Evolutionary conservation across 2,329 filamentous ascomycete genomes (phyloP), one percentile per base, ranked within the genome.

Genomic region (Cladosporium halotolerans): DNA sequence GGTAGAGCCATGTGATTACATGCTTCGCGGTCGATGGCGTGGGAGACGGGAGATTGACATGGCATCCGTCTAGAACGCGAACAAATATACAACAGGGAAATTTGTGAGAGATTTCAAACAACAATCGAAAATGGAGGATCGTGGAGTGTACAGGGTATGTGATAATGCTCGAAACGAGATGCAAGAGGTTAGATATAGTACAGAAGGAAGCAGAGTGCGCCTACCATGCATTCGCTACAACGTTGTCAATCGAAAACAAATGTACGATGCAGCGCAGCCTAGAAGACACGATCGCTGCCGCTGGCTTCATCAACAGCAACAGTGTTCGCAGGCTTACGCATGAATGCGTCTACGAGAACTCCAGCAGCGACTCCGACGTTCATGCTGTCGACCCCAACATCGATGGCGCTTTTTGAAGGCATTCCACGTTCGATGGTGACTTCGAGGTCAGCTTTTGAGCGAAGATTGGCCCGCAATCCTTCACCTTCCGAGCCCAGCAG

Each of bases 351-450:
- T 57, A 84, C 85, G 47, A 97, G 72, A 45, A 97, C 73, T 1
- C 83, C 89, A 6, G 88, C 83, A 1, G 93, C 92, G 16, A 95
- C 91, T 65, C 88, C 89, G 38, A 97, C 93, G 67, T 99, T 97
- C 68, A 99, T 72, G 68, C 90, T 96, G 70, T 97, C 92, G 2
- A 99, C 83, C 1, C 78, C 66, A 60, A 83, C 67, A 64, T 79
- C 66, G 63, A 75, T 57, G 65, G 42, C 53, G 11, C 51, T 47
- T 14, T 44, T 52, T 7, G 38, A 42, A 36, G 46, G 55, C 32
- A 10, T 45, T 11, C 58, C 58, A 9, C 55, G 54, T 45, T 59
- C 57, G 23, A 99, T 88, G 6, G 84, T 78, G 13, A 85, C 74
- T 23, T 76, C 74, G 16, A 72, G 73, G 64, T 95, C 82, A 0